A percentile compares a stretch with the other conserved stretches of the same genome.
Conservation (phyloP, 352 stramenopile genomes). For the Pythium sukuiense region DNA sequence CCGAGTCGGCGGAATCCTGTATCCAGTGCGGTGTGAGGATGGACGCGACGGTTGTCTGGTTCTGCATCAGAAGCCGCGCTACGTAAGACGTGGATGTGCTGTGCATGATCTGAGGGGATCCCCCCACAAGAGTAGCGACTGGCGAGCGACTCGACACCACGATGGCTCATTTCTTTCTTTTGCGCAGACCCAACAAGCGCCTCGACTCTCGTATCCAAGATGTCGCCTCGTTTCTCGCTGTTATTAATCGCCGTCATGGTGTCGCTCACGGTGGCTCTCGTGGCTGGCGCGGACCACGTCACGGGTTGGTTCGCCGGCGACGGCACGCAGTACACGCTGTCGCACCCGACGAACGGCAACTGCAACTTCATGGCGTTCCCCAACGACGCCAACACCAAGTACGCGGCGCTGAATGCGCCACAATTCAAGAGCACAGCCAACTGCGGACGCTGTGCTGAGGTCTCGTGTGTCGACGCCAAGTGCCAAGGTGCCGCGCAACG, state of each 20-base stretch:
- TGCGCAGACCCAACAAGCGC: constrained; percentile 4
- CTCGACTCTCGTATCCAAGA: not conserved
- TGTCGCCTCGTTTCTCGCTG: constrained; percentile 2
- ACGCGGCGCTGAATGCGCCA: constrained; percentile 61
- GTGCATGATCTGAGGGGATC: not conserved
- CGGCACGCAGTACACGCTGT: constrained; percentile 34
- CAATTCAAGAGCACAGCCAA: constrained; percentile 58
- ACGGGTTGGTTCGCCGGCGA: constrained; percentile 23
- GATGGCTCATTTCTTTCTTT: constrained; percentile 15
- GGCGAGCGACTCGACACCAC: constrained; percentile 4
- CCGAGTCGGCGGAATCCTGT: not conserved
- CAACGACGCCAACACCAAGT: constrained; percentile 41
- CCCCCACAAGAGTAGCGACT: not conserved
- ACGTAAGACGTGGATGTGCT: not conserved
- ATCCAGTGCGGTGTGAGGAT: not conserved
- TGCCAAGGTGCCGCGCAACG: constrained; percentile 30
- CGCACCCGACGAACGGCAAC: constrained; percentile 26
- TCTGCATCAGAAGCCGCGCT: not conserved
- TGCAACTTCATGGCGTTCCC: constrained; percentile 74
- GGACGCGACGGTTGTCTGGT: not conserved
- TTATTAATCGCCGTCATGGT: not conserved
- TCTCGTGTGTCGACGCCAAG: constrained; percentile 44
- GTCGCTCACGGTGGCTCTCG: not conserved
- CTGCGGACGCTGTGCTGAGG: constrained; percentile 38
- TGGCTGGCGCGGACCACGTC: not conserved